Conservation (phyloP, 2,329 filamentous ascomycete species). For the Claviceps spartinae region DNA sequence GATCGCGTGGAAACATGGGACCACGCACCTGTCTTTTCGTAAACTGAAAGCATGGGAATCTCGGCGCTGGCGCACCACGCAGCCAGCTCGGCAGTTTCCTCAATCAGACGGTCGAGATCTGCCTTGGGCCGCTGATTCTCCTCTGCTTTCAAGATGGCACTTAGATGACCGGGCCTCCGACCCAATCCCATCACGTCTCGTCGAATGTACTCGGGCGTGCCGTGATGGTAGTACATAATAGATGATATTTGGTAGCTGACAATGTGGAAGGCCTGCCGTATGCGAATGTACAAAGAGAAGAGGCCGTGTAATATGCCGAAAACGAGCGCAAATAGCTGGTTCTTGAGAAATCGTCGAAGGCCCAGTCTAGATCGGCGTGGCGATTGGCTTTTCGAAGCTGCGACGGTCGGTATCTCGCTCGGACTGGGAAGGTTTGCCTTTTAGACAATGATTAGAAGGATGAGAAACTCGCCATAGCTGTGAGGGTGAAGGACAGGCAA, state of each 20-base stretch:
- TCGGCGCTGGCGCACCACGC: slow-evolving; percentile 89
- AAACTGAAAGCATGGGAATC: slow-evolving; percentile 77
- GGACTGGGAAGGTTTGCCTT: slow-evolving; percentile 23
- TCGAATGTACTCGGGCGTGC: slow-evolving; percentile 82
- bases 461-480: background rate
- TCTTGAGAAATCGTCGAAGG: slow-evolving; percentile 46
- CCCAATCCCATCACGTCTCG: slow-evolving; percentile 66
- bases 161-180: slow-evolving; percentile 72
- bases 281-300: slow-evolving; percentile 78
- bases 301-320: slow-evolving; percentile 62
- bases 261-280: slow-evolving; percentile 67
- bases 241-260: slow-evolving; percentile 66
- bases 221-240: slow-evolving; percentile 87
- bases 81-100: slow-evolving; percentile 80
- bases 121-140: slow-evolving; percentile 54
- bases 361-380: slow-evolving; percentile 33
- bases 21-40: slow-evolving; percentile 71
- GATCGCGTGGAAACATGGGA: background rate
- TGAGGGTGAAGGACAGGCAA: background rate
- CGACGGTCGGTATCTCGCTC: slow-evolving; percentile 18
- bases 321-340: slow-evolving; percentile 50
- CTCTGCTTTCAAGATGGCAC: slow-evolving; percentile 68
- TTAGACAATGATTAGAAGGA: no score
- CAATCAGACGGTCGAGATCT: slow-evolving; percentile 70
- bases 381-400: slow-evolving; percentile 12